Evolutionary conservation across 1,284 basidiomycete genomes (phyloP).

Genomic region (Chalciporus sp.): DNA sequence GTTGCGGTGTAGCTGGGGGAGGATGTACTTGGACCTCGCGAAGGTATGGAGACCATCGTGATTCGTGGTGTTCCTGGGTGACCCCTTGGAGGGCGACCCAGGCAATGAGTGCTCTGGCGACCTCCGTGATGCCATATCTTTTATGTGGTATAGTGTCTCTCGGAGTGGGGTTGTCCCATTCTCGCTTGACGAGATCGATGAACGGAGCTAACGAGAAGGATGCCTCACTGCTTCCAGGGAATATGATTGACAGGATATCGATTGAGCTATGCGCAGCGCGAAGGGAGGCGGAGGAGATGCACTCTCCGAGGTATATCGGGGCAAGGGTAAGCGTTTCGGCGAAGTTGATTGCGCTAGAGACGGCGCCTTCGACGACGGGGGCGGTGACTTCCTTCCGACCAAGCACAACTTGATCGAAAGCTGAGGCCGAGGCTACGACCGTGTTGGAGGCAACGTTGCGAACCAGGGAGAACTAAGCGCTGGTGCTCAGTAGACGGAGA

Average conservation of each 20-base stretch:
- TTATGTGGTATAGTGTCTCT: slow-evolving; percentile 58
- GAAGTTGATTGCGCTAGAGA: slow-evolving; percentile 62
- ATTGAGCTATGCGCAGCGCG: slow-evolving; percentile 73
- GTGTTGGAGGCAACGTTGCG: slow-evolving; percentile 60
- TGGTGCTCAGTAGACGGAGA: slow-evolving; percentile 6
- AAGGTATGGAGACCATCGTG: slow-evolving; percentile 63
- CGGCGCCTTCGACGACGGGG: slow-evolving; percentile 56
- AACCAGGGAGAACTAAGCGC: slow-evolving; percentile 64
- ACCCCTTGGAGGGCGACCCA: slow-evolving; percentile 79
- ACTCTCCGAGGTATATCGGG: slow-evolving; percentile 72
- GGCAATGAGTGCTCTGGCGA: slow-evolving; percentile 68
- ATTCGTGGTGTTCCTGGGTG: slow-evolving; percentile 77
- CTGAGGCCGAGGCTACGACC: slow-evolving; percentile 55
- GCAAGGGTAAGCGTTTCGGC: slow-evolving; percentile 72
- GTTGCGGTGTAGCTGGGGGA: slow-evolving; percentile 34
- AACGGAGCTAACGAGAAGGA: slow-evolving; percentile 80
- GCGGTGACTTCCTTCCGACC: slow-evolving; percentile 60
- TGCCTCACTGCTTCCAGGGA: slow-evolving; percentile 75
- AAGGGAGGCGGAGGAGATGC: slow-evolving; percentile 73
- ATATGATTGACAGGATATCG: slow-evolving; percentile 68
- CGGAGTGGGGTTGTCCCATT: slow-evolving; percentile 63
- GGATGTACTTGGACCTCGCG: slow-evolving; percentile 66
- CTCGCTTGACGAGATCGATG: slow-evolving; percentile 67
- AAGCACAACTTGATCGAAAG: slow-evolving; percentile 65
- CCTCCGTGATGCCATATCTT: slow-evolving; percentile 62